Percentiles rank a stretch among this genome's conserved stretches.
Evolutionary conservation across 108 stramenopile species (phyloP).

Genomic region (Craspedostauros australis): DNA sequence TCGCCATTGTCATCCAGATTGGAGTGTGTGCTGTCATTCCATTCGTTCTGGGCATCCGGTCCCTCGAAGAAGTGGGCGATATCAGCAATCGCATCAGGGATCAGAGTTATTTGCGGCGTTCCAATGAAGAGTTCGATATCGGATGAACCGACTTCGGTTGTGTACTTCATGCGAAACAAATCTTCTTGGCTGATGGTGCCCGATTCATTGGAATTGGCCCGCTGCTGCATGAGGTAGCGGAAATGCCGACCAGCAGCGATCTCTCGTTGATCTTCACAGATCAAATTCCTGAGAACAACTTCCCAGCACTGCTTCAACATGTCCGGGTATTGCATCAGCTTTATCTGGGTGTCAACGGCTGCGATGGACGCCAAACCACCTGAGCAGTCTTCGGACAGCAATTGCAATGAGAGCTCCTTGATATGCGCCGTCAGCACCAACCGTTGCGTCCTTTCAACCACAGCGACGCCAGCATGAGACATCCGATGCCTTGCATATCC

Average conservation of each 20-base stretch:
- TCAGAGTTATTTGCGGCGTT: constrained; percentile 63
- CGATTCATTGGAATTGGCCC: constrained; percentile 4
- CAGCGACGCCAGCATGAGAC: constrained; percentile 62
- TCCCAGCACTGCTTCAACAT: constrained; percentile 23
- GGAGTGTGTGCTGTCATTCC: no score
- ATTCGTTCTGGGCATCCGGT: no score
- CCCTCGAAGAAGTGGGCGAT: constrained; percentile 43
- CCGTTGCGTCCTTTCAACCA: constrained; percentile 34
- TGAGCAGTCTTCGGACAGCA: constrained; percentile 24
- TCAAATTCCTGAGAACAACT: constrained; percentile 58
- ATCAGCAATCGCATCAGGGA: constrained; percentile 75
- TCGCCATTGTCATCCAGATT: neutral
- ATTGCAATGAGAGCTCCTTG: constrained; percentile 44
- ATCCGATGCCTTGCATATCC: constrained; percentile 5
- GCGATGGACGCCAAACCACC: constrained; percentile 54
- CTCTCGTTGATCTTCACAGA: constrained; percentile 55
- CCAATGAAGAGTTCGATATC: constrained; percentile 53
- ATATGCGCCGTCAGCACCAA: constrained; percentile 54
- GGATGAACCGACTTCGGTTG: constrained; percentile 19
- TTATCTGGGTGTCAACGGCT: constrained; percentile 49
- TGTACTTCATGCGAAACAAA: constrained; percentile 57
- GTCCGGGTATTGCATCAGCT: constrained; percentile 45
- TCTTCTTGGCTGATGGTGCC: constrained; percentile 19
- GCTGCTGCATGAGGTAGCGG: constrained; percentile 51
- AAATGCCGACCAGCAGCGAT: constrained; percentile 35